Evolutionary conservation across 768 basidiomycete species (phyloP).

Genomic region (Paxillus rubicundulus): DNA sequence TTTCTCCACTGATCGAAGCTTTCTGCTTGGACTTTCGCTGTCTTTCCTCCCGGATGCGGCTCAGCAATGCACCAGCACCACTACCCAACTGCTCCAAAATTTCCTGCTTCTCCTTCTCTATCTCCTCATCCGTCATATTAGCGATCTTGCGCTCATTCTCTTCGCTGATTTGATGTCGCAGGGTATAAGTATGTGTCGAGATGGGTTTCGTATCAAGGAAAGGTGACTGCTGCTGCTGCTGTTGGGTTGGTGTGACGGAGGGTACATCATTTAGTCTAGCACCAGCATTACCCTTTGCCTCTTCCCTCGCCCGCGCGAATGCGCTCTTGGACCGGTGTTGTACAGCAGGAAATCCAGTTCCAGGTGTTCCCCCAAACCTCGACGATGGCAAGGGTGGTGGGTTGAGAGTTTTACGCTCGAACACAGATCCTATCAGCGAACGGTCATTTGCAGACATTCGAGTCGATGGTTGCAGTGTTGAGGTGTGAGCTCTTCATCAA

Average conservation of each 20-base stretch:
- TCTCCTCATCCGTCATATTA: slow-evolving; percentile 69
- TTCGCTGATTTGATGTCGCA: slow-evolving; percentile 56
- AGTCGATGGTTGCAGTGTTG: neutral
- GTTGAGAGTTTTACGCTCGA: slow-evolving; percentile 38
- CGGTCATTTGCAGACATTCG: slow-evolving; percentile 26
- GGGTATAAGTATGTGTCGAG: slow-evolving; percentile 34
- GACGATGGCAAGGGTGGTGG: slow-evolving; percentile 23
- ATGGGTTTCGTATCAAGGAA: slow-evolving; percentile 13
- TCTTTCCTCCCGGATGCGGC: slow-evolving; percentile 13
- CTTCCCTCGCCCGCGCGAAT: slow-evolving; percentile 51
- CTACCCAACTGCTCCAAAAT: slow-evolving; percentile 72
- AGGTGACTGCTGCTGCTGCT: neutral
- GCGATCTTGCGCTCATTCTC: slow-evolving; percentile 66
- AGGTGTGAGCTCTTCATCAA: no score
- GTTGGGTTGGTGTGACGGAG: slow-evolving; percentile 26
- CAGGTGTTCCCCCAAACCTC: slow-evolving; percentile 17
- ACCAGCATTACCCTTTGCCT: slow-evolving; percentile 22
- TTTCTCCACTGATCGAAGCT: neutral
- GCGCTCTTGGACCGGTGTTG: slow-evolving; percentile 65
- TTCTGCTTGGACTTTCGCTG: neutral
- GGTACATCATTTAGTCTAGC: slow-evolving; percentile 15
- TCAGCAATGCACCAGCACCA: slow-evolving; percentile 60
- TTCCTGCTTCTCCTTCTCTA: slow-evolving; percentile 60
- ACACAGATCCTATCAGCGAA: slow-evolving; percentile 43
- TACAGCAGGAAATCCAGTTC: slow-evolving; percentile 59